Evolutionary conservation across 768 basidiomycete species (phyloP), one percentile per base, ranked within the genome.

Genomic region (Coprinellus micaceus): DNA sequence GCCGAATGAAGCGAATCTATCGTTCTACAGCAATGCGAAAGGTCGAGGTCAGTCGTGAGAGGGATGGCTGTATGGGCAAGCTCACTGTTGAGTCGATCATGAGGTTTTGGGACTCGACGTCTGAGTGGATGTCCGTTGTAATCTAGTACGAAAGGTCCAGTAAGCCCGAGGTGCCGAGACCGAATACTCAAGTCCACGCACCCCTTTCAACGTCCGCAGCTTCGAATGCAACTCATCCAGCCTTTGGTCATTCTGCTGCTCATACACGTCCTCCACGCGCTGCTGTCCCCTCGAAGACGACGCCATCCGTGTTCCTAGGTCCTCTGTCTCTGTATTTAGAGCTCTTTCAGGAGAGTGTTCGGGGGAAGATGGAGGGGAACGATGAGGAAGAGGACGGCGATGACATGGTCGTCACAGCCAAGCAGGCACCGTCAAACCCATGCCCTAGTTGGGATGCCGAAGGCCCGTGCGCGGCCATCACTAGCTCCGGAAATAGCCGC

Each of bases 171-270:
- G 12, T 24, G 39, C 28, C 17, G 33, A 17, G 25, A 47, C 13
- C 15, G 10, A 21, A 15, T 29, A 13, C 25, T 13, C 15, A n/a
- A n/a, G n/a, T 25, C 4, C 17, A 54, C 82, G 61, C 67, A 93
- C 91, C n/a, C 88, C 87, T 58, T 91, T 84, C 46, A 94, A 67
- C 17, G 87, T 88, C 40, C 90, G 82, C 47, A 93, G 82, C 68
- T 94, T 94, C 19, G 89, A 83, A 69, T 94, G 91, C 1, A 94
- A 76, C 49, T 91, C 88, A 55, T 94, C 90, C 11, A 94, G 78
- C 26, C 83, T 77, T 64, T 90, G 85, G 75, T 94, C 90, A 67
- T 94, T 94, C 69, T 94, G 91, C 6, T 80, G 66, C 69, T 94
- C 91, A 63, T 93, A 92, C 1, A 86, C 88, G 55, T 88, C 82